Evolutionary conservation across 2,329 filamentous ascomycete species (phyloP).

Genomic region (Penicillium sp.): DNA sequence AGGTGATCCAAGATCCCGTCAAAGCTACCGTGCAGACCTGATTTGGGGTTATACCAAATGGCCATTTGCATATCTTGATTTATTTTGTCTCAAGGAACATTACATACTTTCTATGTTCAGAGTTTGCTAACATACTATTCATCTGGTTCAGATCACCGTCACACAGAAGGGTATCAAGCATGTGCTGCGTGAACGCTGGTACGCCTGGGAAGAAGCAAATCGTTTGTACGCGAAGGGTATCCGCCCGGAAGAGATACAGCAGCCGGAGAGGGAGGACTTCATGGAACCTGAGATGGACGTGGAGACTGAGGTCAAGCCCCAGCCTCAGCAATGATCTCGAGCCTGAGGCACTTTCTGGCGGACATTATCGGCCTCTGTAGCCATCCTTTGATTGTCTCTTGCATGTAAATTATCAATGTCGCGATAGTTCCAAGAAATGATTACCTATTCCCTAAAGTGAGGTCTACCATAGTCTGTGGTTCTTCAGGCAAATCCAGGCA

Average conservation of each 20-base stretch:
- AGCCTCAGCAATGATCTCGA: not conserved
- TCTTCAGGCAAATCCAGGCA: no score
- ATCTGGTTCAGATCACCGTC: constrained; percentile 59
- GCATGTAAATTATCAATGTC: constrained; percentile 20
- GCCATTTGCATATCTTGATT: not conserved
- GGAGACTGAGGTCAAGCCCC: no score
- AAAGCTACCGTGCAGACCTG: no score
- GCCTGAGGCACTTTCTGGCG: not conserved
- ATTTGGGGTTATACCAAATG: not conserved
- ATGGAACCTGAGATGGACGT: constrained; percentile 3
- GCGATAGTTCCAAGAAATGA: constrained; percentile 2
- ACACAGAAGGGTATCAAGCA: constrained; percentile 85
- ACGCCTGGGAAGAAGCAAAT: constrained; percentile 63
- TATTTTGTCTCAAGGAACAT: not conserved
- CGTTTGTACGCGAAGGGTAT: constrained; percentile 38
- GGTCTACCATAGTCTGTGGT: no score
- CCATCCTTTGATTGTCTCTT: constrained; percentile 9
- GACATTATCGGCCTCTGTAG: constrained; percentile 8
- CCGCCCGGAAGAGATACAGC: constrained; percentile 35
- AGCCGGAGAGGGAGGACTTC: constrained; percentile 7
- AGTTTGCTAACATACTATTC: not conserved
- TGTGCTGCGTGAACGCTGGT: constrained; percentile 79
- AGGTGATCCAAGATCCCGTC: no score
- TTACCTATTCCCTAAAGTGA: no score
- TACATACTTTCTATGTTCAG: no score